These are phyloP conservation scores for Arbutus unedo DNA, from an alignment of 148 eudicot species.

Conservation along the genomic window DNA sequence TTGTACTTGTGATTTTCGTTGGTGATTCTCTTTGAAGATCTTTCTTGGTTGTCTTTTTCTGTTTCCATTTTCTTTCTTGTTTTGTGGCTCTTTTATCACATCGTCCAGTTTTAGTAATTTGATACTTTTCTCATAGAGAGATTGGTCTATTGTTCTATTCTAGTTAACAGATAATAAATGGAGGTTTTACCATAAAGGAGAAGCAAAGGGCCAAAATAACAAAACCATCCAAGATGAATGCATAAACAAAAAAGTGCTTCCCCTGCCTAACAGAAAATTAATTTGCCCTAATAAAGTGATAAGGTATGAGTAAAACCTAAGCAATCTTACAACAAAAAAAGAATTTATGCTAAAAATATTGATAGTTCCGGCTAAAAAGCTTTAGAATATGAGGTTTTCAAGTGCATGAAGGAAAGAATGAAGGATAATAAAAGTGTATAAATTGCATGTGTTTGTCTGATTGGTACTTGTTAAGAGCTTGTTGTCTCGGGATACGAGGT, in stretches of 20 bases:
- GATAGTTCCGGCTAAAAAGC: background rate
- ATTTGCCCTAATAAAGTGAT: conserved; percentile 16
- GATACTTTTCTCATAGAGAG: background rate
- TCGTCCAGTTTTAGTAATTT: background rate
- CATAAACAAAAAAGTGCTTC: conserved; percentile 14
- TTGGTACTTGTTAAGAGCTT: background rate
- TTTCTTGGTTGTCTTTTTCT: background rate
- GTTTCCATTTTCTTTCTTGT: background rate
- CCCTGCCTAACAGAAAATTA: conserved; percentile 11
- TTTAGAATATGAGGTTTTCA: conserved; percentile 21
- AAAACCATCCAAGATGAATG: background rate
- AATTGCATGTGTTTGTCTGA: conserved; percentile 6
- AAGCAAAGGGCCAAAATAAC: background rate
- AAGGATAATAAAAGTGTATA: background rate
- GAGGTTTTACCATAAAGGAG: conserved; percentile 3
- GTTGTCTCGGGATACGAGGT: background rate
- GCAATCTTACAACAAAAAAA: conserved; percentile 15
- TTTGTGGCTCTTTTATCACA: background rate
- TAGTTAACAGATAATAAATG: background rate
- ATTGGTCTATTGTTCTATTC: conserved; percentile 10
- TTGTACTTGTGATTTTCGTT: background rate
- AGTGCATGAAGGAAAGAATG: conserved; percentile 35
- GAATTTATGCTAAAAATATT: background rate
- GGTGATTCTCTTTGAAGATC: background rate
- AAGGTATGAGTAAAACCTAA: conserved; percentile 21